phyloP scores from a whole-genome alignment of 2,329 filamentous ascomycete genomes.

The Penicillium palitans region DNA sequence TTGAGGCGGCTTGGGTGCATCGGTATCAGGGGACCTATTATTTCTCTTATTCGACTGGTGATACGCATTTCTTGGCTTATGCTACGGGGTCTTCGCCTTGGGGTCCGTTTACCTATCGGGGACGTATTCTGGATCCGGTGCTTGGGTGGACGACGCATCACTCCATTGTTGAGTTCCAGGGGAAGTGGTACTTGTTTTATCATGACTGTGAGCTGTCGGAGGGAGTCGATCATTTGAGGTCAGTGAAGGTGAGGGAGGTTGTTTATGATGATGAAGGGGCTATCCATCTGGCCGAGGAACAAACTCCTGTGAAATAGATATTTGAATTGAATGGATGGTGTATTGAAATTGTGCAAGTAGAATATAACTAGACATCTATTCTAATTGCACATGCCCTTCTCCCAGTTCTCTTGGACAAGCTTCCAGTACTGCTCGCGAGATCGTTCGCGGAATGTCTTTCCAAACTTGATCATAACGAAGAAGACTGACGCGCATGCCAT shows the following conservation, averaged over 20 bases:
- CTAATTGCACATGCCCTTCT: slow-evolving; percentile 37
- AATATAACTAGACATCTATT: background rate
- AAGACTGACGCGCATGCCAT: slow-evolving; percentile 41
- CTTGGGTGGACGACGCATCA: slow-evolving; percentile 81
- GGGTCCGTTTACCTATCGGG: slow-evolving; percentile 72
- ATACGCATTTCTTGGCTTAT: slow-evolving; percentile 73
- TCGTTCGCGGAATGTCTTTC: slow-evolving; percentile 37
- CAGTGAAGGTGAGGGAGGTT: slow-evolving; percentile 74
- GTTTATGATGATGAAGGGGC: slow-evolving; percentile 67
- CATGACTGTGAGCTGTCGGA: slow-evolving; percentile 70
- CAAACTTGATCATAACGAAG: slow-evolving; percentile 42
- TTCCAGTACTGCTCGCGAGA: slow-evolving; percentile 42
- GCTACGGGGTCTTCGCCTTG: slow-evolving; percentile 64
- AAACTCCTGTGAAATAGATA: background rate
- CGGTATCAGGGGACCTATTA: slow-evolving; percentile 70
- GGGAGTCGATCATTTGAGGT: slow-evolving; percentile 69
- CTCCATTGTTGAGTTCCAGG: slow-evolving; percentile 71
- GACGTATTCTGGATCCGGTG: slow-evolving; percentile 72
- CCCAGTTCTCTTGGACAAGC: slow-evolving; percentile 37
- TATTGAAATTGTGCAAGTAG: background rate
- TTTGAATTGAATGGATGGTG: background rate
- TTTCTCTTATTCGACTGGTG: slow-evolving; percentile 76
- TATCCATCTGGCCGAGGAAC: slow-evolving; percentile 47
- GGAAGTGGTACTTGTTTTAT: slow-evolving; percentile 73
- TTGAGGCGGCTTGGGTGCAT: slow-evolving; percentile 80